These are phyloP conservation scores for Yamadazyma sp. DNA, from an alignment of 1,139 yeast genomes.

Conservation along the genomic window DNA sequence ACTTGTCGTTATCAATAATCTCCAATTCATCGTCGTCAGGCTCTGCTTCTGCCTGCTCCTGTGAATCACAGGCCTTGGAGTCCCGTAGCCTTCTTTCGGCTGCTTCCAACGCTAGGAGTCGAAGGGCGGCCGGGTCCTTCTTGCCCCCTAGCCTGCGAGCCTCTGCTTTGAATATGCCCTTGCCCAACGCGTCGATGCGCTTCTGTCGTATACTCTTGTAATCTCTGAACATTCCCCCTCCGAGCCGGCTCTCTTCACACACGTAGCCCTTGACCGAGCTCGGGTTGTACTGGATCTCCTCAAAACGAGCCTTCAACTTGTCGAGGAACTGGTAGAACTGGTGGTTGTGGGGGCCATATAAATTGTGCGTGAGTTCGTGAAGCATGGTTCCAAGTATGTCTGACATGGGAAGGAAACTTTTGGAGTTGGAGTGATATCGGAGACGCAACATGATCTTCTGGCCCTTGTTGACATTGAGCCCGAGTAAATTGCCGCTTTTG, in stretches of 20 bases:
- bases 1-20: slow-evolving; percentile 5
- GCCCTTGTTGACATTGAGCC: slow-evolving; percentile 87
- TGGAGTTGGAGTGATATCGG: slow-evolving; percentile 56
- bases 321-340: slow-evolving; percentile 68
- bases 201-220: slow-evolving; percentile 33
- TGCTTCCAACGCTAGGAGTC: slow-evolving; percentile 61
- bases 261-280: slow-evolving; percentile 25
- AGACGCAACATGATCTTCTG: slow-evolving; percentile 70
- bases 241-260: slow-evolving; percentile 57
- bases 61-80: slow-evolving; percentile 50
- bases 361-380: slow-evolving; percentile 86
- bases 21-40: slow-evolving; percentile 38
- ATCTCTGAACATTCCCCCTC: slow-evolving; percentile 26
- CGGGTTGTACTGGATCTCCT: slow-evolving; percentile 44
- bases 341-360: slow-evolving; percentile 76
- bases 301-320: slow-evolving; percentile 57
- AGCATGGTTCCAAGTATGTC: slow-evolving; percentile 78
- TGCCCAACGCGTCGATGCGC: slow-evolving; percentile 37
- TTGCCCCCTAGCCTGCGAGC: slow-evolving; percentile 33
- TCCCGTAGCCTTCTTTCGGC: slow-evolving; percentile 65
- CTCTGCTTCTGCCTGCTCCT: slow-evolving; percentile 21
- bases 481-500: slow-evolving; percentile 62
- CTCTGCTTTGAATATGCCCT: slow-evolving; percentile 41
- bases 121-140: slow-evolving; percentile 24
- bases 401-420: slow-evolving; percentile 62